A percentile compares a stretch with the other conserved stretches of the same genome.
phyloP scores from a whole-genome alignment of 768 basidiomycete species.

The Russula griseocarnosa region DNA sequence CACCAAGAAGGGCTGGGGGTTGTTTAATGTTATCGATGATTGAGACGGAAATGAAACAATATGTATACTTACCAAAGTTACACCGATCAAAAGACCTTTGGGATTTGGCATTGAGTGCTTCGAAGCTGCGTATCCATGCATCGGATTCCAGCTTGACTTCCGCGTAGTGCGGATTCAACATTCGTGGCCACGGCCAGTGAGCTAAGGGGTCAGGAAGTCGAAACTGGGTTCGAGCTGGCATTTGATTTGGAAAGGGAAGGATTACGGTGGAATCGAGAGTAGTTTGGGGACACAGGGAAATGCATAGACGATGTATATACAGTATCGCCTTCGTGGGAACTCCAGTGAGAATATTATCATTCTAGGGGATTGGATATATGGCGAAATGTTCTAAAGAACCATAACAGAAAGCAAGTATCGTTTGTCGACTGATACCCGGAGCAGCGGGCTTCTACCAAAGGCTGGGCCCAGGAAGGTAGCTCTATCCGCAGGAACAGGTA shows the following conservation, averaged over 20 bases:
- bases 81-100: constrained; percentile 42
- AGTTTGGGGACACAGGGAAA: background rate
- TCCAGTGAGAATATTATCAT: too few relatives aligned
- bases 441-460: background rate
- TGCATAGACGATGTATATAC: background rate
- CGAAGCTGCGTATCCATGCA: constrained; percentile 40
- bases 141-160: constrained; percentile 37
- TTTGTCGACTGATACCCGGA: too few relatives aligned
- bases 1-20: constrained; percentile 38
- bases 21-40: background rate
- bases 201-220: constrained; percentile 40
- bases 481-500: background rate
- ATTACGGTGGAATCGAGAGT: background rate
- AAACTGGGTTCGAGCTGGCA: constrained; percentile 20
- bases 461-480: background rate
- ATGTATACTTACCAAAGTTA: constrained; percentile 38
- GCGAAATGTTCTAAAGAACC: background rate
- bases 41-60: background rate
- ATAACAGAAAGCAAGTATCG: background rate
- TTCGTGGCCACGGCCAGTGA: constrained; percentile 45
- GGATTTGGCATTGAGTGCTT: constrained; percentile 36
- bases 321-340: background rate
- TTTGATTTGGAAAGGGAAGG: background rate
- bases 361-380: background rate
- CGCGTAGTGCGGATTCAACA: constrained; percentile 39